Conservation (phyloP, 495 filamentous ascomycete genomes). For the Penicillium canariense region DNA sequence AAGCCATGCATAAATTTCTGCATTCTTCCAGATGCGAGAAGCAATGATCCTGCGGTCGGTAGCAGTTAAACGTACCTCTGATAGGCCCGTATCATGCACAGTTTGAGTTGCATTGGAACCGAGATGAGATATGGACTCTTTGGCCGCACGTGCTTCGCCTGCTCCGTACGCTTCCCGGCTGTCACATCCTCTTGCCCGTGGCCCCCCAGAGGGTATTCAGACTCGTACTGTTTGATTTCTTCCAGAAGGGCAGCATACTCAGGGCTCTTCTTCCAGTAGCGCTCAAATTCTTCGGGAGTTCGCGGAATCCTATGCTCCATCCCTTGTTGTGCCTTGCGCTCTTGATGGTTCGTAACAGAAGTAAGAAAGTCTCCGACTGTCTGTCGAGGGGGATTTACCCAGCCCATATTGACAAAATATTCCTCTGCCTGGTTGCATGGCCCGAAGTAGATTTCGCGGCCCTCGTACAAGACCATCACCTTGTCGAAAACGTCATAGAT, state of each 20-base stretch:
- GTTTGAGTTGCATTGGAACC: constrained; percentile 43
- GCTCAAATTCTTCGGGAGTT: constrained; percentile 63
- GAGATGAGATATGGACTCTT: constrained; percentile 43
- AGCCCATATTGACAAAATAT: constrained; percentile 61
- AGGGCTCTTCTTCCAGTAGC: constrained; percentile 54
- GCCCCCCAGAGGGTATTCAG: not conserved
- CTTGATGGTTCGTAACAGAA: constrained; percentile 61
- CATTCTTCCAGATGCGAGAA: no score
- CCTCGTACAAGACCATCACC: constrained; percentile 57
- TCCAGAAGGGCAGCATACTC: constrained; percentile 45
- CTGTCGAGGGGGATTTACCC: constrained; percentile 52
- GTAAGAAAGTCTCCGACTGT: constrained; percentile 69
- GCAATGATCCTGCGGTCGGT: no score
- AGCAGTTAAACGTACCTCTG: constrained; percentile 69
- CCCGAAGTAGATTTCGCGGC: constrained; percentile 63
- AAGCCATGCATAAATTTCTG: no score
- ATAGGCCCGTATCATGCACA: constrained; percentile 46
- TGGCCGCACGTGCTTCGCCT: constrained; percentile 31
- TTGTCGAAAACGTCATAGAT: constrained; percentile 69
- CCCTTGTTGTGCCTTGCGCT: constrained; percentile 56
- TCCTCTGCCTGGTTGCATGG: constrained; percentile 50
- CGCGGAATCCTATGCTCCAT: constrained; percentile 64
- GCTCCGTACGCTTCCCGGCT: constrained; percentile 25
- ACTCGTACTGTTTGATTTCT: constrained; percentile 31
- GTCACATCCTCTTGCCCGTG: not conserved